phyloP scores from a whole-genome alignment of 2,329 filamentous ascomycete species.

The Epichloe amarillans region DNA sequence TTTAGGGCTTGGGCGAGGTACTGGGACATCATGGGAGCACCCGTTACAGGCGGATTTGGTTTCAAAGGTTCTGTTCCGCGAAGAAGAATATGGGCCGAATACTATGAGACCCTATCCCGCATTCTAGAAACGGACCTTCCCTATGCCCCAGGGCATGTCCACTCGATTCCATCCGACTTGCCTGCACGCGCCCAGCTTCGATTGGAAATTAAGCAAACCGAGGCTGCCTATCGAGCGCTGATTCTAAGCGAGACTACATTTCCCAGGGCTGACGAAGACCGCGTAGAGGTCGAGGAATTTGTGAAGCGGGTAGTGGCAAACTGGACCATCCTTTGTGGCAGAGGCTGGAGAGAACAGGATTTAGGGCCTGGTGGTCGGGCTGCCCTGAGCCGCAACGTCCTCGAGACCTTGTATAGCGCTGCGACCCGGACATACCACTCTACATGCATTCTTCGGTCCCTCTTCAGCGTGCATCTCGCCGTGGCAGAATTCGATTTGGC shows the following conservation, averaged over 20 bases:
- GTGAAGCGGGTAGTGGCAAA: conserved; percentile 68
- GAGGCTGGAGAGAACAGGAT: conserved; percentile 67
- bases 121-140: conserved; percentile 55
- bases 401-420: conserved; percentile 82
- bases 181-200: conserved; percentile 52
- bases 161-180: conserved; percentile 29
- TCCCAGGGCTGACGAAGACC: conserved; percentile 67
- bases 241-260: conserved; percentile 71
- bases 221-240: conserved; percentile 65
- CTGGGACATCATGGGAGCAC: conserved; percentile 41
- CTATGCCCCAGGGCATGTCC: conserved; percentile 38
- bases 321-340: conserved; percentile 71
- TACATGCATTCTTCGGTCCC: conserved; percentile 68
- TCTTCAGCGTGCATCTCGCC: conserved; percentile 78
- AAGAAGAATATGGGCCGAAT: conserved; percentile 68
- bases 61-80: conserved; percentile 46
- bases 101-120: conserved; percentile 68
- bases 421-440: conserved; percentile 94
- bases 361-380: conserved; percentile 71
- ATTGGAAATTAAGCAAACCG: conserved; percentile 65
- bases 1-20: conserved; percentile 59
- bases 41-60: conserved; percentile 40
- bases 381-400: conserved; percentile 57
- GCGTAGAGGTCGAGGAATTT: conserved; percentile 70
- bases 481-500: conserved; percentile 87